Conservation (phyloP, 108 stramenopile genomes). For the Pelagomonas calceolata region DNA sequence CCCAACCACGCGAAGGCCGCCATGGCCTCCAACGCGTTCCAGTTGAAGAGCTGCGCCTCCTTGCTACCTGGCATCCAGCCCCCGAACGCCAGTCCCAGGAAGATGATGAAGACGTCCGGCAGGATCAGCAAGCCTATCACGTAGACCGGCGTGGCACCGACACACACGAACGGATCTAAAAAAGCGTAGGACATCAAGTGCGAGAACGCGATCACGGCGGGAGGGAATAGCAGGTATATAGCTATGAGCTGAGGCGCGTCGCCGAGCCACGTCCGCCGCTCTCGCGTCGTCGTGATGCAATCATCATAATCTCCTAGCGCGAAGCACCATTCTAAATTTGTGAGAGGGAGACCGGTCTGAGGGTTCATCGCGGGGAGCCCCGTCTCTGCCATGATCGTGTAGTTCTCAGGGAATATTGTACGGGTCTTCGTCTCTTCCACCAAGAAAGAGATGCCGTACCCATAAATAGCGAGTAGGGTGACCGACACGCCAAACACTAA, state of each 20-base stretch:
- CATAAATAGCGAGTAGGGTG: background rate
- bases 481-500: conserved; percentile 32
- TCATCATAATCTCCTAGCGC: background rate
- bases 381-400: too few species aligned
- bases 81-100: background rate
- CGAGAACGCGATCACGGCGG: background rate
- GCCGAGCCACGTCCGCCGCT: background rate
- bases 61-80: background rate
- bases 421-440: background rate
- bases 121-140: background rate
- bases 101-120: background rate
- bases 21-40: background rate
- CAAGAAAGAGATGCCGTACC: conserved; percentile 15
- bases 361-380: too few species aligned
- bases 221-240: background rate
- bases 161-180: background rate
- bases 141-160: background rate
- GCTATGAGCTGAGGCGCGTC: background rate
- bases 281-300: too few species aligned
- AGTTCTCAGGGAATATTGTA: too few species aligned
- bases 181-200: background rate
- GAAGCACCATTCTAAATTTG: too few species aligned
- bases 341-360: too few species aligned
- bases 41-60: background rate
- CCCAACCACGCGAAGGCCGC: background rate